phyloP scores from a whole-genome alignment of 495 filamentous ascomycete genomes.

The Daldinia loculata region DNA sequence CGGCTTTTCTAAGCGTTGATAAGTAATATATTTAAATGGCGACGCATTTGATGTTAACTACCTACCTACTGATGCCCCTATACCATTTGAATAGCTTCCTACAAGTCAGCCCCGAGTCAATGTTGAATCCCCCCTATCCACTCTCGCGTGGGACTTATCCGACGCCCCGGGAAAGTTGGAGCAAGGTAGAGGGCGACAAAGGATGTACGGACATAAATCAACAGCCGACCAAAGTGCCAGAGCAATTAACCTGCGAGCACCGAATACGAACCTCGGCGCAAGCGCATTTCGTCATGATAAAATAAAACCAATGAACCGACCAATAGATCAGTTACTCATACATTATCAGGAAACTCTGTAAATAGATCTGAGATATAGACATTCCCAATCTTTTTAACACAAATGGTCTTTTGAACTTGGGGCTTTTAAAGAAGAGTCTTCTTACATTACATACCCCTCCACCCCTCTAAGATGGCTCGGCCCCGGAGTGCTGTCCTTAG shows the following conservation, averaged over 20 bases:
- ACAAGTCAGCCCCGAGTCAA: no score
- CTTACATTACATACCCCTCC: conserved; percentile 4
- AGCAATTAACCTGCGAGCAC: conserved; percentile 14
- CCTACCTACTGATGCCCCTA: no score
- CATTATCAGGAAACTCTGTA: conserved; percentile 1
- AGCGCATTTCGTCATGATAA: conserved; percentile 28
- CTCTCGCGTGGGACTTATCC: conserved; percentile 21
- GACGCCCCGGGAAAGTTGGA: conserved; percentile 15
- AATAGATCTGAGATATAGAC: background rate
- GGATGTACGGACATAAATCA: conserved; percentile 40
- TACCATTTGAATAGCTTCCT: no score
- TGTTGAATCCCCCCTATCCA: background rate
- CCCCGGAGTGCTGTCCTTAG: conserved; percentile 29
- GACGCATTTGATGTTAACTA: no score
- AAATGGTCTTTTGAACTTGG: conserved; percentile 4
- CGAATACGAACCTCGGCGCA: conserved; percentile 35
- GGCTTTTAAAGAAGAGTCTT: background rate
- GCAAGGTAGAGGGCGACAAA: background rate
- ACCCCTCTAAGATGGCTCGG: conserved; percentile 33
- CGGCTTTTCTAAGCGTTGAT: background rate
- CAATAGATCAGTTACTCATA: conserved; percentile 5
- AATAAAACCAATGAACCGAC: conserved; percentile 23
- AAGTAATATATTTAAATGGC: no score
- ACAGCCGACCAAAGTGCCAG: conserved; percentile 32
- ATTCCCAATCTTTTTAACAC: background rate